Percentiles rank a stretch among this genome's conserved stretches.
These are phyloP conservation scores for Trichosanthes cucumerina DNA, from an alignment of 306 rosid species.

Conservation along the genomic window DNA sequence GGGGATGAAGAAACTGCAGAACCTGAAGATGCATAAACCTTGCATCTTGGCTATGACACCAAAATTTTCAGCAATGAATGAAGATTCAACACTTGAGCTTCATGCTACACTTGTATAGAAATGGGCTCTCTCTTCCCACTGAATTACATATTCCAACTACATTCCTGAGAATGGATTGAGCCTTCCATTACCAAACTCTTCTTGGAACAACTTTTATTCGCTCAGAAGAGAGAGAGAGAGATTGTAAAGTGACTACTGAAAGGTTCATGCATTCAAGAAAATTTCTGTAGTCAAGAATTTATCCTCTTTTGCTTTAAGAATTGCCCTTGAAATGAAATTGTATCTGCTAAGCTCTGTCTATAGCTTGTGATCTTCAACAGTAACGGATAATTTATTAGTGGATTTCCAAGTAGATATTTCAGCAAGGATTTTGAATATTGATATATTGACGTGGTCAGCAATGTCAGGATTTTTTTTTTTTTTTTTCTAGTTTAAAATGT, in stretches of 20 bases:
- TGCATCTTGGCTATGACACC: background rate
- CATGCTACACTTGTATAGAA: background rate
- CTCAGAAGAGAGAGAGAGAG: background rate
- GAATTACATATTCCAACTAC: background rate
- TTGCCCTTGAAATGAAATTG: background rate
- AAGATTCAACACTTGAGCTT: background rate
- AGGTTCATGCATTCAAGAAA: background rate
- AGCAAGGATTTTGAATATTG: background rate
- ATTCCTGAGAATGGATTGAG: background rate
- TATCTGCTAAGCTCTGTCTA: background rate
- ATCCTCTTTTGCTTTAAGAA: background rate
- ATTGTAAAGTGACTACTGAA: background rate
- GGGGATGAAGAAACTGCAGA: slow-evolving; percentile 33
- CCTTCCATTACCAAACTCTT: background rate
- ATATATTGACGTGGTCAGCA: background rate
- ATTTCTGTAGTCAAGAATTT: background rate
- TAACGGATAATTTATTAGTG: background rate
- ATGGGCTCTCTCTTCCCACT: background rate
- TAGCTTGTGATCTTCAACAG: background rate
- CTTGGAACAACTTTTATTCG: too few relatives aligned
- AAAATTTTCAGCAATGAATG: background rate
- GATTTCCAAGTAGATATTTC: background rate
- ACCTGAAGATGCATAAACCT: slow-evolving; percentile 10
- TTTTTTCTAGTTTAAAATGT: too few relatives aligned
- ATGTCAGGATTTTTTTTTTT: too few relatives aligned